Base-by-base conservation (phyloP, 1,284 basidiomycete species). In the Microbotryum lychnidis-dioicae region DNA sequence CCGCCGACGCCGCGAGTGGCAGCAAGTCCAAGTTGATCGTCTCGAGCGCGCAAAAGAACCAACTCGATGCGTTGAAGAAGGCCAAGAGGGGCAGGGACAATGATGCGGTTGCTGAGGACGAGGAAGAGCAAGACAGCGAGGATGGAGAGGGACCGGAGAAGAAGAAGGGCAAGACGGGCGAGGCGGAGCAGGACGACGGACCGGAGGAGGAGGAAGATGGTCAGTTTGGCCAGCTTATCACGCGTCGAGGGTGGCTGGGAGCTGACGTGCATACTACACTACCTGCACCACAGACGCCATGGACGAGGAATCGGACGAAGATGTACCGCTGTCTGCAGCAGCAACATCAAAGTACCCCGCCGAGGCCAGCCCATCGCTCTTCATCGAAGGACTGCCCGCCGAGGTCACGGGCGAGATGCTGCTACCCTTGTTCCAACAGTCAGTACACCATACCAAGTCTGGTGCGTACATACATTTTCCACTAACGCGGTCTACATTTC, bases 371-470 rank as follows among this genome's bases (percentile, higher is more conserved):
- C 64, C 59, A 14, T 51, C 59, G 23, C 58, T 69, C 23, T 64
- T 50, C 50, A 53, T 66, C 48, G 42, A 60, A 10, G 66, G 66
- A 10, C 25, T 70, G 33, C 69, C 67, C 12, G 50, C 57, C n/a
- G 66, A 69, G 49, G 66, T 89, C 33, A 87, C 86, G 25, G 84
- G 87, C 69, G 84, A 86, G 63, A 84, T 88, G 47, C 79, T 91
- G 29, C 82, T 83, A 8, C 85, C 89, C n/a, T 76, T 91, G 21
- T 91, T 91, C 77, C 87, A 90, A 76, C 87, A 90, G 89, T 89
- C 72, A 60, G 88, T 81, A 3, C 31, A 31, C 46, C 55, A 29
- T 56, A 48, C 25, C 49, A 10, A 42, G 10, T 49, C 47, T n/a
- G 6, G 31, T n/a, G 10, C 25, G 48, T 31, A 31, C 14, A 18